A percentile compares a stretch with the other conserved stretches of the same genome.
Conservation (phyloP, 805 yeast genomes). For the Hanseniaspora nectarophila region DNA sequence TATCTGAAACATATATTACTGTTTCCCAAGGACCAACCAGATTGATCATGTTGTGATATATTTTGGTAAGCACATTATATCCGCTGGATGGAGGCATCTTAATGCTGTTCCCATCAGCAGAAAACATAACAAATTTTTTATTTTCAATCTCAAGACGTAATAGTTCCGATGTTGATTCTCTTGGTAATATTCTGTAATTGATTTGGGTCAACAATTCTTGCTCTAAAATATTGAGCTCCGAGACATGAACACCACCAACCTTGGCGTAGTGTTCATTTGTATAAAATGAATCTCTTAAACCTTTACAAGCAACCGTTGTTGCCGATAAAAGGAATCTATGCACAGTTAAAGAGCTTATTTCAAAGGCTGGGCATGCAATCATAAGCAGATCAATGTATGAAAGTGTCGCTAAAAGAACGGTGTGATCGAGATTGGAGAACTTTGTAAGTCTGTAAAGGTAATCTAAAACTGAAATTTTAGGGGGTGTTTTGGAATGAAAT, state of each 20-base stretch:
- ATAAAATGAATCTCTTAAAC: conserved; percentile 85
- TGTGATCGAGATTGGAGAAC: conserved; percentile 75
- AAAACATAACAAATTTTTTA: conserved; percentile 13
- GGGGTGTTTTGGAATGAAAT: conserved; percentile 89
- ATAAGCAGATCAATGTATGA: conserved; percentile 82
- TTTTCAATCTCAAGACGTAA: conserved; percentile 25
- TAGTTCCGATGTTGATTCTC: conserved; percentile 32
- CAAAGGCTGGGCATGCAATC: conserved; percentile 63
- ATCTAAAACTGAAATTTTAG: conserved; percentile 67
- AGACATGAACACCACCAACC: conserved; percentile 83
- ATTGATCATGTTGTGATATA: conserved; percentile 39
- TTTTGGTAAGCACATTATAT: conserved; percentile 35
- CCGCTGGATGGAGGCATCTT: conserved; percentile 22
- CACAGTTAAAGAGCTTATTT: conserved; percentile 80
- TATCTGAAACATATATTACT: conserved; percentile 16
- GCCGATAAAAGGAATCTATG: conserved; percentile 85
- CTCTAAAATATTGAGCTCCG: conserved; percentile 76
- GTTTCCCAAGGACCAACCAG: conserved; percentile 35
- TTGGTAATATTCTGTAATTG: conserved; percentile 63
- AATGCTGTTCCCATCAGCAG: background rate
- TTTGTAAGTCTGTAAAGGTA: conserved; percentile 67
- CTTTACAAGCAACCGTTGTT: conserved; percentile 80
- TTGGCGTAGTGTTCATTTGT: conserved; percentile 88
- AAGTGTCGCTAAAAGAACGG: conserved; percentile 69
- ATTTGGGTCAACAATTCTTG: conserved; percentile 75